These are phyloP conservation scores for Colletotrichum sojae DNA, from an alignment of 2,329 filamentous ascomycete genomes.

Conservation along the genomic window DNA sequence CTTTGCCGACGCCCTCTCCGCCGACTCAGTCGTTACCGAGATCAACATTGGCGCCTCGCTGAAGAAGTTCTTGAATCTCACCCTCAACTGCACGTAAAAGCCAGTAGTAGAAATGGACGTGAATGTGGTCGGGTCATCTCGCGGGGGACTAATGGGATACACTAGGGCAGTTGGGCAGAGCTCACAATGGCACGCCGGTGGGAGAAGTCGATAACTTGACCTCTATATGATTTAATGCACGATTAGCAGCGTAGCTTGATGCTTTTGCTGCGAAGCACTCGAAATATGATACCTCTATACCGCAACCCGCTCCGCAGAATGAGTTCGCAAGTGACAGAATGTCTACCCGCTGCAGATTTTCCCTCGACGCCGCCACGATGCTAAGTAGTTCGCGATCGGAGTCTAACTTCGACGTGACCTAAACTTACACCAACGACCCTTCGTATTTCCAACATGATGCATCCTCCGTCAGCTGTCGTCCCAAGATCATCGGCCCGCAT, in stretches of 20 bases:
- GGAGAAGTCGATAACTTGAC: constrained; percentile 8
- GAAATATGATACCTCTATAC: constrained; percentile 20
- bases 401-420: constrained; percentile 8
- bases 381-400: background rate
- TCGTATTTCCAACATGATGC: constrained; percentile 13
- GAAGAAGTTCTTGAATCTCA: constrained; percentile 45
- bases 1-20: constrained; percentile 68
- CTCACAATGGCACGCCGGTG: background rate
- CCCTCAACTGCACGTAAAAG: constrained; percentile 10
- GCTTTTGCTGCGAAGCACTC: background rate
- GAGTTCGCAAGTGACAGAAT: background rate
- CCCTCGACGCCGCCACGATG: background rate
- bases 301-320: too few relatives aligned
- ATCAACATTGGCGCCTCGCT: constrained; percentile 62
- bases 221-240: background rate
- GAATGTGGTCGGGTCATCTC: background rate
- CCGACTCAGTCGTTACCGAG: constrained; percentile 64
- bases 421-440: background rate
- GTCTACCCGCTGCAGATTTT: background rate
- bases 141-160: constrained; percentile 15
- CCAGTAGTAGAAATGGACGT: background rate
- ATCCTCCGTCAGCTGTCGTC: constrained; percentile 20
- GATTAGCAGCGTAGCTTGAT: background rate
- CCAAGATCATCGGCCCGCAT: constrained; percentile 25
- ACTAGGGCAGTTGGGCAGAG: background rate